Evolutionary conservation across 192 early-diverging fungal species (phyloP), one percentile per base, ranked within the genome.

Genomic region (Phycomyces blakesleeanus): DNA sequence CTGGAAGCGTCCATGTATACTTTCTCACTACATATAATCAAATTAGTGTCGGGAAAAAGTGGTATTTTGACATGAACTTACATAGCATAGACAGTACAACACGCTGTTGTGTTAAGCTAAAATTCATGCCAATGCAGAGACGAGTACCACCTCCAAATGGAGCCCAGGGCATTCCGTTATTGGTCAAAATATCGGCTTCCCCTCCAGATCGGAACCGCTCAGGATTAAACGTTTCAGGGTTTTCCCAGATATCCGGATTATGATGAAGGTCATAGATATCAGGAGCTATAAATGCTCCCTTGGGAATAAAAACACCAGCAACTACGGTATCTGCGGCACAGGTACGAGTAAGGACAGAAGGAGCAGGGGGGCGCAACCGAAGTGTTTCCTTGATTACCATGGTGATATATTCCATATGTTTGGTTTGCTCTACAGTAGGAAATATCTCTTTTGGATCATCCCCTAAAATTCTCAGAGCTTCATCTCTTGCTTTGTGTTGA

Each of bases 51-150:
- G n/a, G 16, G 16, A 0, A 26, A 39, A 57, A 20, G 16, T 21
- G 37, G 12, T 39, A 38, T 9, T 47, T 47, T 47, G 15, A 3
- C 11, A 39, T 22, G 0, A 27, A 66, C 69, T 65, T 71, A 71
- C 69, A 68, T 25, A 87, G 58, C 74, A 83, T 74, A 16, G 79
- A 71, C 22, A 86, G 61, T 27, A 81, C 47, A 20, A 88, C 74
- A 51, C 79, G 79, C 76, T 86, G 83, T 41, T 81, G 83, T 22
- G 81, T 69, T 49, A 88, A 68, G 1, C 77, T 76, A 61, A 88
- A 86, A 57, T 83, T 80, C 72, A 72, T 61, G 12, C 85, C 85
- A 39, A 85, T 72, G 64, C 86, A 87, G 54, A 78, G 71, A 39
- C 79, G 80, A 29, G 67, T 61, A 22, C 83, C 85, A 47, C 68